A percentile compares a stretch with the other conserved stretches of the same genome.
Conservation (phyloP, 805 yeast species). For the Cyberlindnera samutprakarnensis region DNA sequence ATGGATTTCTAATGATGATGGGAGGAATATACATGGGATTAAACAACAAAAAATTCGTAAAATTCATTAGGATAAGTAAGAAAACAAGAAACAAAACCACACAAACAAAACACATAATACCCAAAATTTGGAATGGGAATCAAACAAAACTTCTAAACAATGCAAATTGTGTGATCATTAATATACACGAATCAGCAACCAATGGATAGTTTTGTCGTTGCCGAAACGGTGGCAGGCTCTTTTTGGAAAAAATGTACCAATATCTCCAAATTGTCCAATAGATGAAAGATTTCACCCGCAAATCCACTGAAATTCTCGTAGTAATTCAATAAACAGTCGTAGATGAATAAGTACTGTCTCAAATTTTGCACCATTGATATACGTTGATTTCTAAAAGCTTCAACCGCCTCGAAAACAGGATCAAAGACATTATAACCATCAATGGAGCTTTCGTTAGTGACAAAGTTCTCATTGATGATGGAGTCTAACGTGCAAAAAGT, state of each 20-base stretch:
- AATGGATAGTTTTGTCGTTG: too few species aligned
- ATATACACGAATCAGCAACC: too few species aligned
- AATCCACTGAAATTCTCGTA: constrained; percentile 11
- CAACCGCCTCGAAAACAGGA: constrained; percentile 49
- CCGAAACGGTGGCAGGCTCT: not conserved
- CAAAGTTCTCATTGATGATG: constrained; percentile 22
- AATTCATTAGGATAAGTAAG: too few species aligned
- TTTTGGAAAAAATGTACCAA: constrained; percentile 10
- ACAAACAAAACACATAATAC: too few species aligned
- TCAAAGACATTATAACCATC: constrained; percentile 35
- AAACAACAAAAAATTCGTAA: too few species aligned
- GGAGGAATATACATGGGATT: too few species aligned
- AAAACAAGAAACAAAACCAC: too few species aligned
- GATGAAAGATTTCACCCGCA: constrained; percentile 4
- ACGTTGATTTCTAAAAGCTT: constrained; percentile 64
- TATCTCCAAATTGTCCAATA: constrained; percentile 11
- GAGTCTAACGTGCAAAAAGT: constrained; percentile 73
- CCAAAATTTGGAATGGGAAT: too few species aligned
- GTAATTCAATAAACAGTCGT: constrained; percentile 42
- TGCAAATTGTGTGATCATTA: too few species aligned
- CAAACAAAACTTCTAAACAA: too few species aligned
- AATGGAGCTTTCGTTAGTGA: constrained; percentile 5
- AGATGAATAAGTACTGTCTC: constrained; percentile 67
- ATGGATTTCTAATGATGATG: too few species aligned
- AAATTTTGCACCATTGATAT: constrained; percentile 81